Evolutionary conservation across 208 protist species (phyloP), one percentile per base, ranked within the genome.

Genomic region (Naegleria gruberi): DNA sequence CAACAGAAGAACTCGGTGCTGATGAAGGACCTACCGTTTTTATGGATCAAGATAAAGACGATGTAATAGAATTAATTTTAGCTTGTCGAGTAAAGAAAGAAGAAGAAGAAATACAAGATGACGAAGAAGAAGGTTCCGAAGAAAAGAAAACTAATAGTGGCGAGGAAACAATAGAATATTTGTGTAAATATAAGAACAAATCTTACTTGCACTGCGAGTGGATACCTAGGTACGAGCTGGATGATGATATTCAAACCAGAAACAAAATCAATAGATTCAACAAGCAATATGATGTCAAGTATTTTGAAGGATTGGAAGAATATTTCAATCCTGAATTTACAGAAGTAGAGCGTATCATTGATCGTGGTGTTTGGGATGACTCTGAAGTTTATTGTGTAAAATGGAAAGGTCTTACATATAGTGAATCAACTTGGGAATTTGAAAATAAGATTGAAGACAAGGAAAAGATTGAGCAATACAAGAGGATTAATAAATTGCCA

Each of bases 381-480:
- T 15, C 10, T 4, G 42, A 40, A 41, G 12, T 55, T 1, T 88
- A 65, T 65, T 26, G 34, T 19, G 45, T 88, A 0, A 88, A 88
- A 26, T 88, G 84, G 84, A 88, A 88, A 57, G 12, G 5, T 94
- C 90, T 96, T 12, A 51, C 91, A 10, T 97, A 97, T 90, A 73
- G n/a, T 8, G 93, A 97, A 19, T 45, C 73, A 7, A 97, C 96
- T 12, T 97, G 96, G 96, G 96, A 97, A 44, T 65, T 87, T 88
- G 84, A 88, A 88, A 30, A 47, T 37, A 40, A 74, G 17, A 46
- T 92, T 46, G 30, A 77, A 19, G 46, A 77, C 74, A n/a, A 57
- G 19, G n/a, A 46, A n/a, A 51, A 90, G 26, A 55, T 84, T 34
- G 90, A 92, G 12, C 91, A 94, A 77, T 95, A 96, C 82, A 82